Evolutionary conservation across 805 yeast species (phyloP).

Genomic region (Clavispora phyllophila): DNA sequence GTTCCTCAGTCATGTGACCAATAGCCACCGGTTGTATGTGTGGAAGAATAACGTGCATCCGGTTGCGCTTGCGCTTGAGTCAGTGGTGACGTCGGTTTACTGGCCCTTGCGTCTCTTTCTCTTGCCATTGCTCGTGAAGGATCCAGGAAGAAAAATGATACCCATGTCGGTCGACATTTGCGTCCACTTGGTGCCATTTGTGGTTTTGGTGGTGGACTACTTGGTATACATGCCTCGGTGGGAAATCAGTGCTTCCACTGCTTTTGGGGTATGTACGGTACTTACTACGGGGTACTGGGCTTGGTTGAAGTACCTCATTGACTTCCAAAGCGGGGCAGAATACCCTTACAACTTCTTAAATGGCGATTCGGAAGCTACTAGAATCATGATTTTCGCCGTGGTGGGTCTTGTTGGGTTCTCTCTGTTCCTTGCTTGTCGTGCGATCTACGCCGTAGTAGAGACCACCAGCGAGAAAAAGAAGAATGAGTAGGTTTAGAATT

Average conservation of each 20-base stretch:
- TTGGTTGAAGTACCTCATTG: conserved; percentile 45
- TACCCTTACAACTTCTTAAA: conserved; percentile 70
- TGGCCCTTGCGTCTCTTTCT: conserved; percentile 63
- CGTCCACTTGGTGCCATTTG: conserved; percentile 56
- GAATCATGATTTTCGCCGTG: conserved; percentile 44
- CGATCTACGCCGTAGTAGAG: background rate
- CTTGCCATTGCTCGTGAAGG: conserved; percentile 41
- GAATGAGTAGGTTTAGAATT: background rate
- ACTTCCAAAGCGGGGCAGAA: conserved; percentile 40
- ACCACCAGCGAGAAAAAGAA: background rate
- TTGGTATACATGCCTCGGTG: conserved; percentile 47
- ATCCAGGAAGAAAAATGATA: conserved; percentile 29
- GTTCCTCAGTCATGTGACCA: conserved; percentile 28
- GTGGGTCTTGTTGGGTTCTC: conserved; percentile 34
- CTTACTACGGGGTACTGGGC: conserved; percentile 51
- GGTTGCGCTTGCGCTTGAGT: conserved; percentile 52
- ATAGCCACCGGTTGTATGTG: conserved; percentile 19
- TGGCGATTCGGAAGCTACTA: conserved; percentile 38
- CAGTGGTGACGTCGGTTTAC: conserved; percentile 57
- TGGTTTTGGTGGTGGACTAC: conserved; percentile 50
- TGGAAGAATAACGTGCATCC: conserved; percentile 46
- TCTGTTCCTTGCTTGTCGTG: conserved; percentile 18
- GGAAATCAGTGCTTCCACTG: conserved; percentile 28
- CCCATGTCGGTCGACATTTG: conserved; percentile 51
- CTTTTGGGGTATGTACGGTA: conserved; percentile 33